These are phyloP conservation scores for Agaricus sinodeliciosus DNA, from an alignment of 768 basidiomycete genomes.

Conservation along the genomic window DNA sequence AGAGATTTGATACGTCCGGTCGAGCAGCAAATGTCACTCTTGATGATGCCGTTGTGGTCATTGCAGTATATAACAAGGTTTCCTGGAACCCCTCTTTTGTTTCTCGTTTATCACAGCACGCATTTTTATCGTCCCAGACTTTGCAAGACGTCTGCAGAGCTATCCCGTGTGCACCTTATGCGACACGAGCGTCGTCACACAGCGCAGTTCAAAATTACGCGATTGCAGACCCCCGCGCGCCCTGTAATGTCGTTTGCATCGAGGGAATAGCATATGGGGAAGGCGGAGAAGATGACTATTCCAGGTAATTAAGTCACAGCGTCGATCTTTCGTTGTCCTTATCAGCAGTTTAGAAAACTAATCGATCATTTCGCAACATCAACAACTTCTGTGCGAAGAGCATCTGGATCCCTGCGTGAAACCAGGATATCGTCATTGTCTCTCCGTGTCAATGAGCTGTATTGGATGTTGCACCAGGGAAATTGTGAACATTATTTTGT, in stretches of 20 bases:
- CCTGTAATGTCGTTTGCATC: constrained; percentile 51
- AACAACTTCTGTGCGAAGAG: constrained; percentile 25
- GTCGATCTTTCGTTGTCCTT: background rate
- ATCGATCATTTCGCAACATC: constrained; percentile 28
- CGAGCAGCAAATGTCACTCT: constrained; percentile 1
- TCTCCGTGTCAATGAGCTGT: constrained; percentile 66
- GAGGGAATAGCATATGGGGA: constrained; percentile 57
- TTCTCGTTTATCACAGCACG: constrained; percentile 61
- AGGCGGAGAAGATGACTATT: constrained; percentile 47
- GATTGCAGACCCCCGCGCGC: constrained; percentile 5
- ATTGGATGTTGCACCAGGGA: constrained; percentile 77
- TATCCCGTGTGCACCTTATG: constrained; percentile 43
- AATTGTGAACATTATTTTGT: constrained; percentile 79
- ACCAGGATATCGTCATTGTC: constrained; percentile 47
- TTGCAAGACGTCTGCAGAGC: constrained; percentile 53
- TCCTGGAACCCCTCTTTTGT: constrained; percentile 56
- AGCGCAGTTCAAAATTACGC: constrained; percentile 6
- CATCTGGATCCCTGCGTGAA: constrained; percentile 35
- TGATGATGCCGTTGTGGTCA: constrained; percentile 44
- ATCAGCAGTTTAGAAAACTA: constrained; percentile 34
- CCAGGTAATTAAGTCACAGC: constrained; percentile 27
- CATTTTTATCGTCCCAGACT: constrained; percentile 63
- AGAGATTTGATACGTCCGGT: background rate
- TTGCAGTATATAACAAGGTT: constrained; percentile 56
- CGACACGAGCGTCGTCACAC: constrained; percentile 23